A percentile compares a stretch with the other conserved stretches of the same genome.
Evolutionary conservation across 2,329 filamentous ascomycete genomes (phyloP).

Genomic region (Aspergillus uvarum): DNA sequence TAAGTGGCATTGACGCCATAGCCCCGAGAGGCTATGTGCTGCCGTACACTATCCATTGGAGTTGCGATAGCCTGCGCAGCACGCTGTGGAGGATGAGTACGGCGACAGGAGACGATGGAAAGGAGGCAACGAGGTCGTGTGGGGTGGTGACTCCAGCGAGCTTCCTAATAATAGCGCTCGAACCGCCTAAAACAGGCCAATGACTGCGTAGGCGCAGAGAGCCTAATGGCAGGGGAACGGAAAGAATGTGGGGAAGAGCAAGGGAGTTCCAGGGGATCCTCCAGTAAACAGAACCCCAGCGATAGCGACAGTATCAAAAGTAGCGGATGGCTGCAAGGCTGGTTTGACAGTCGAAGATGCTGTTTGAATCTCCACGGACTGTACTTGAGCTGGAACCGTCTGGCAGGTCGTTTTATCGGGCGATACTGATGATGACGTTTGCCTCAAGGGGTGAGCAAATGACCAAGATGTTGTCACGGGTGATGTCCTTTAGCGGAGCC

Average conservation of each 20-base stretch:
- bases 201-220: slow-evolving; percentile 13
- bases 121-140: slow-evolving; percentile 3
- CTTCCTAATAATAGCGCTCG: slow-evolving; percentile 3
- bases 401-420: neutral
- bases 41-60: slow-evolving; percentile 31
- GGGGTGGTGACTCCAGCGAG: neutral
- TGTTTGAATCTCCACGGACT: neutral
- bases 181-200: slow-evolving; percentile 7
- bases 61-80: slow-evolving; percentile 7
- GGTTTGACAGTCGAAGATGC: neutral
- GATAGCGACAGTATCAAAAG: neutral
- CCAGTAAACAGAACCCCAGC: neutral
- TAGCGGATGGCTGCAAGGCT: neutral
- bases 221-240: slow-evolving; percentile 23
- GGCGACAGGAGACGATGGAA: slow-evolving; percentile 6
- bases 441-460: slow-evolving; percentile 2
- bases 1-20: slow-evolving; percentile 41
- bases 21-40: slow-evolving; percentile 26
- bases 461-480: slow-evolving; percentile 8
- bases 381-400: neutral
- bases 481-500: slow-evolving; percentile 3
- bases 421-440: slow-evolving; percentile 2
- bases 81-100: slow-evolving; percentile 5
- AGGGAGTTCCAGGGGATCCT: slow-evolving; percentile 2
- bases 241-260: slow-evolving; percentile 21